These are phyloP conservation scores for Sarocladium oryzae DNA, from an alignment of 2,329 filamentous ascomycete species.

Conservation along the genomic window DNA sequence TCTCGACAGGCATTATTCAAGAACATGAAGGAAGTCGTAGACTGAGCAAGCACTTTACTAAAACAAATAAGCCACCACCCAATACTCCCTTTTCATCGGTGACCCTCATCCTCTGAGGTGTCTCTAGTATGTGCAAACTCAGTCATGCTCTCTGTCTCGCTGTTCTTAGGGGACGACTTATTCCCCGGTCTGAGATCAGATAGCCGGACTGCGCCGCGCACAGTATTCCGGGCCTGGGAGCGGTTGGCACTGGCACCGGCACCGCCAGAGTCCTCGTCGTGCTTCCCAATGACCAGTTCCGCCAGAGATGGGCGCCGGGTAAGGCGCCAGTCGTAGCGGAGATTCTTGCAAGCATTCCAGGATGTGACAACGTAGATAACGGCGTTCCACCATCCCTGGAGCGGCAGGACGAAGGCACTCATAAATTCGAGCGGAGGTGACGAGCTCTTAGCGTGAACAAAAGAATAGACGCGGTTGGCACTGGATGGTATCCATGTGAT, in stretches of 20 bases:
- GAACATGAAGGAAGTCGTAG: background rate
- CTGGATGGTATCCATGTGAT: slow-evolving; percentile 74
- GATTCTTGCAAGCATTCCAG: slow-evolving; percentile 52
- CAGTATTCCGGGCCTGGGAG: background rate
- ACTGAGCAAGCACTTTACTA: background rate
- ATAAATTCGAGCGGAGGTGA: slow-evolving; percentile 59
- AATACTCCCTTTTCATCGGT: background rate
- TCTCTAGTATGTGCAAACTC: slow-evolving; percentile 21
- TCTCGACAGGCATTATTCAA: background rate
- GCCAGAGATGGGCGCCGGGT: background rate
- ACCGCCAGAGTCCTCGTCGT: background rate
- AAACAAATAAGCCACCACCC: background rate
- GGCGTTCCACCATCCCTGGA: slow-evolving; percentile 82
- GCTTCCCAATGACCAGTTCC: slow-evolving; percentile 8
- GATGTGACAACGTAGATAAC: slow-evolving; percentile 70
- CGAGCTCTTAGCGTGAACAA: slow-evolving; percentile 48
- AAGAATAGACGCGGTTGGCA: slow-evolving; percentile 67
- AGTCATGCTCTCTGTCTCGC: slow-evolving; percentile 12
- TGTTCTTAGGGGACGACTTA: slow-evolving; percentile 10
- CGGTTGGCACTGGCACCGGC: background rate
- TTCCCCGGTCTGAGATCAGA: slow-evolving; percentile 4
- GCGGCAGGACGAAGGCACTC: slow-evolving; percentile 67
- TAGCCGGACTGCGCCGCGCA: slow-evolving; percentile 1
- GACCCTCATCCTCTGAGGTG: slow-evolving; percentile 3
- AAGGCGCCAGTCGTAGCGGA: slow-evolving; percentile 18